phyloP scores from a whole-genome alignment of 495 filamentous ascomycete species.

The Evernia prunastri region DNA sequence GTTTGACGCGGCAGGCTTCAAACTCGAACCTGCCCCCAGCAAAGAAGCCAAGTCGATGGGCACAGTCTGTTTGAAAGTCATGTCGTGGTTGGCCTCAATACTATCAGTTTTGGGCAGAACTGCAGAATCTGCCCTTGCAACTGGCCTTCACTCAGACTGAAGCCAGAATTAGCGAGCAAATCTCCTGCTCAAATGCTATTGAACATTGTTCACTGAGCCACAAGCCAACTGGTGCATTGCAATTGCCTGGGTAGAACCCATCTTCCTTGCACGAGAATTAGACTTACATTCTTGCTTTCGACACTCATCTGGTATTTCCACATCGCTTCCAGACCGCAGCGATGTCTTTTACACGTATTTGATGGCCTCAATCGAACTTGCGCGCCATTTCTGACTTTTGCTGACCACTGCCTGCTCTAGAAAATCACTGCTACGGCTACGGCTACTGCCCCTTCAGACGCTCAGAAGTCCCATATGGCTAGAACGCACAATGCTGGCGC shows the following conservation, averaged over 20 bases:
- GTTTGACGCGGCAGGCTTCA: neutral
- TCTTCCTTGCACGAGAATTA: neutral
- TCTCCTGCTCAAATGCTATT: neutral
- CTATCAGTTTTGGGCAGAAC: neutral
- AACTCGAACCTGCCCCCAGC: neutral
- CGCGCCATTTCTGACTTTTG: neutral
- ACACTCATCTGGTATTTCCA: neutral
- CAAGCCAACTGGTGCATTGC: neutral
- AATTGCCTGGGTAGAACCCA: neutral
- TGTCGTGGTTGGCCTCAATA: neutral
- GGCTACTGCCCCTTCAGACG: neutral
- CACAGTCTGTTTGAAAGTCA: too few relatives aligned
- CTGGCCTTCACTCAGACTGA: neutral
- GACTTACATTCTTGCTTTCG: neutral
- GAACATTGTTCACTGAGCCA: neutral
- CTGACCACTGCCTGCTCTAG: slow-evolving; percentile 3
- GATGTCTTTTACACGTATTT: neutral
- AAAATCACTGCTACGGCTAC: slow-evolving; percentile 17
- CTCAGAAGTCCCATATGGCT: slow-evolving; percentile 14
- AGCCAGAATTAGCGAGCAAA: neutral
- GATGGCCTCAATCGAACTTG: neutral
- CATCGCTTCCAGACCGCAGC: neutral
- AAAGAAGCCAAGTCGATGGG: neutral
- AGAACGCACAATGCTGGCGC: slow-evolving; percentile 23
- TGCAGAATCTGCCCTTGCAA: neutral